Percentiles rank a stretch among this genome's conserved stretches.
Evolutionary conservation across 768 basidiomycete species (phyloP).

Genomic region (Pulveroboletus sp.): DNA sequence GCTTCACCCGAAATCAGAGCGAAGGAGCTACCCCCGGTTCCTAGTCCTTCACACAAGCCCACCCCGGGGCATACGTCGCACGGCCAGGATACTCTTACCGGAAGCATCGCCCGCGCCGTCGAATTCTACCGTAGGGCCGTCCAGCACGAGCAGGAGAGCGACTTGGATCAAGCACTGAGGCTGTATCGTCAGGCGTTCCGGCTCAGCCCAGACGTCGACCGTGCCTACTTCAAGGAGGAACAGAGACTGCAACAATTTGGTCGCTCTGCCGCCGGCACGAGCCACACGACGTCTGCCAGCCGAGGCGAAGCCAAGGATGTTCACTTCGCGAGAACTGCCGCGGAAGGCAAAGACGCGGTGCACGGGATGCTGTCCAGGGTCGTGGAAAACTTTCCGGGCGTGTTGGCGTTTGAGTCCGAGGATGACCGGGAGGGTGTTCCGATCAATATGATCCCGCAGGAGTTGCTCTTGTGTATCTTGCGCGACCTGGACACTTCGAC

Average conservation of each 20-base stretch:
- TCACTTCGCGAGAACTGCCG: constrained; percentile 66
- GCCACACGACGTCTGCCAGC: too few relatives aligned
- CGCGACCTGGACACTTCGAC: constrained; percentile 58
- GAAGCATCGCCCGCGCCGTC: constrained; percentile 47
- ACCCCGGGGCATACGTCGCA: constrained; percentile 19
- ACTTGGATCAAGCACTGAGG: constrained; percentile 69
- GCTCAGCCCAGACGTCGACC: constrained; percentile 71
- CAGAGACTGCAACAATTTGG: constrained; percentile 20
- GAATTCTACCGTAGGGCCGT: constrained; percentile 68
- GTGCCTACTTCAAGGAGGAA: constrained; percentile 60
- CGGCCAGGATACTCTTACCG: constrained; percentile 31
- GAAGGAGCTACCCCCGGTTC: too few relatives aligned
- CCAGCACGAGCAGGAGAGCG: constrained; percentile 65
- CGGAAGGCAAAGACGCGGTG: constrained; percentile 26
- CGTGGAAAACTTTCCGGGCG: constrained; percentile 44
- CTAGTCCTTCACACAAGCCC: too few relatives aligned
- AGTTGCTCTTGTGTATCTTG: constrained; percentile 69
- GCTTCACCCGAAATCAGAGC: constrained; percentile 3
- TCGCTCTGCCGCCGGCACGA: constrained; percentile 34
- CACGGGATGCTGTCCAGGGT: constrained; percentile 45
- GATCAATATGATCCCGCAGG: constrained; percentile 66
- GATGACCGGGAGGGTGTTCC: constrained; percentile 56
- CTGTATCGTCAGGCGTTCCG: constrained; percentile 82
- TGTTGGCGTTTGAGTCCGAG: constrained; percentile 62
- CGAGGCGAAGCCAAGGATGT: too few relatives aligned